phyloP scores from a whole-genome alignment of 2,329 filamentous ascomycete genomes.

The Aaosphaeria arxii region DNA sequence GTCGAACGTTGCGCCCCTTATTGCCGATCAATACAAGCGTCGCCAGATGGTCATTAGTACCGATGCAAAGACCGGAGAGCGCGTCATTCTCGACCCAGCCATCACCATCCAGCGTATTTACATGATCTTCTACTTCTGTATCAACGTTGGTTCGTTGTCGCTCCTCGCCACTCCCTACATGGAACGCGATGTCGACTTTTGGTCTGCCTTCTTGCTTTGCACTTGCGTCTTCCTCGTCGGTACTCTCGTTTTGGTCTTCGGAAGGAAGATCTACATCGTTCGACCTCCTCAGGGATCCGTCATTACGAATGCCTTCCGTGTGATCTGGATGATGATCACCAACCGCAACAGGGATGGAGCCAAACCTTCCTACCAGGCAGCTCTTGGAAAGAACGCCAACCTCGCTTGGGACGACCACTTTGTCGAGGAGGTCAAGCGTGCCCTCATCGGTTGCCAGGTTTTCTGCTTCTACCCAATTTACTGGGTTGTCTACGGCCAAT shows the following conservation, averaged over 20 bases:
- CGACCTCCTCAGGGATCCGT: slow-evolving; percentile 38
- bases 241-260: slow-evolving; percentile 49
- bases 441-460: slow-evolving; percentile 64
- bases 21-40: slow-evolving; percentile 48
- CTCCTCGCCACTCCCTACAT: slow-evolving; percentile 68
- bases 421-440: slow-evolving; percentile 69
- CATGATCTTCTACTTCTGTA: slow-evolving; percentile 69
- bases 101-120: slow-evolving; percentile 50
- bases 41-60: slow-evolving; percentile 41
- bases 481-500: slow-evolving; percentile 32
- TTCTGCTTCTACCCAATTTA: slow-evolving; percentile 53
- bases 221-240: slow-evolving; percentile 66
- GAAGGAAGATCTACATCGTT: slow-evolving; percentile 37
- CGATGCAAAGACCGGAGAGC: slow-evolving; percentile 44
- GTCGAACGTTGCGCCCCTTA: slow-evolving; percentile 63
- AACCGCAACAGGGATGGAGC: slow-evolving; percentile 57
- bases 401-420: slow-evolving; percentile 67
- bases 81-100: slow-evolving; percentile 46
- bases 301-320: slow-evolving; percentile 53
- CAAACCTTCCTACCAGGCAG: slow-evolving; percentile 64
- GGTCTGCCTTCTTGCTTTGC: slow-evolving; percentile 64
- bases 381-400: slow-evolving; percentile 44
- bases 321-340: slow-evolving; percentile 56
- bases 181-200: slow-evolving; percentile 68
- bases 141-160: slow-evolving; percentile 69